Evolutionary conservation across 208 protist genomes (phyloP).

Genomic region (Crithidia expoeki): DNA sequence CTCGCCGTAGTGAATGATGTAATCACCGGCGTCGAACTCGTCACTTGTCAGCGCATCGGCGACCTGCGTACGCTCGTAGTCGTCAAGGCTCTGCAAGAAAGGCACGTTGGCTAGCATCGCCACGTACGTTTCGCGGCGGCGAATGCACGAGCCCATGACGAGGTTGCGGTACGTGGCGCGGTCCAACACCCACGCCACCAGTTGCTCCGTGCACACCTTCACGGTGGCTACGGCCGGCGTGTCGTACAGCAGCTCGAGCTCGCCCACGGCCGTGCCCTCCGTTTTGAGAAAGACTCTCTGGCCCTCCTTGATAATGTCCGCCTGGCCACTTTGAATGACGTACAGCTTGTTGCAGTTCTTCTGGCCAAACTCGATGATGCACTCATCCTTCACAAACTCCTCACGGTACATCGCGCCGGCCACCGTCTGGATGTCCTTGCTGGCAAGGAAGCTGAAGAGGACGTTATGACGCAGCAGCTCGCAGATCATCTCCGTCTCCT

Average conservation of each 20-base stretch:
- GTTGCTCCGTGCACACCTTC: constrained; percentile 70
- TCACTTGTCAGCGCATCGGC: constrained; percentile 87
- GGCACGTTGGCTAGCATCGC: constrained; percentile 76
- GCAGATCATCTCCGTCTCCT: constrained; percentile 78
- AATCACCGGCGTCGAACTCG: constrained; percentile 77
- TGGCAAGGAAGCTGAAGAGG: constrained; percentile 86
- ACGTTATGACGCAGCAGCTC: constrained; percentile 84
- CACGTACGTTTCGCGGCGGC: constrained; percentile 81
- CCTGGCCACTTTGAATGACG: constrained; percentile 83
- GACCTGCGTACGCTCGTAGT: constrained; percentile 88
- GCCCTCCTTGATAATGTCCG: constrained; percentile 89
- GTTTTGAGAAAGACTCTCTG: constrained; percentile 90
- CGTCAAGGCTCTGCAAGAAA: constrained; percentile 80
- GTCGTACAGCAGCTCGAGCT: constrained; percentile 92
- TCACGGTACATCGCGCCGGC: constrained; percentile 82
- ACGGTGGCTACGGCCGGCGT: constrained; percentile 86
- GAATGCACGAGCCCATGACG: constrained; percentile 88
- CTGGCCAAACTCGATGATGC: constrained; percentile 76
- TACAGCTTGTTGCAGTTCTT: constrained; percentile 84
- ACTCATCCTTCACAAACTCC: constrained; percentile 77
- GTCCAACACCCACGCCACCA: constrained; percentile 90
- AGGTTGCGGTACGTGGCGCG: constrained; percentile 91
- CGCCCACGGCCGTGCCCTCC: constrained; percentile 84
- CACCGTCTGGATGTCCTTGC: constrained; percentile 66
- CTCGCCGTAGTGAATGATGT: constrained; percentile 89